Percentiles rank a stretch among this genome's conserved stretches.
Evolutionary conservation across 1,284 basidiomycete genomes (phyloP).

Genomic region (Laetiporus sulphureus): DNA sequence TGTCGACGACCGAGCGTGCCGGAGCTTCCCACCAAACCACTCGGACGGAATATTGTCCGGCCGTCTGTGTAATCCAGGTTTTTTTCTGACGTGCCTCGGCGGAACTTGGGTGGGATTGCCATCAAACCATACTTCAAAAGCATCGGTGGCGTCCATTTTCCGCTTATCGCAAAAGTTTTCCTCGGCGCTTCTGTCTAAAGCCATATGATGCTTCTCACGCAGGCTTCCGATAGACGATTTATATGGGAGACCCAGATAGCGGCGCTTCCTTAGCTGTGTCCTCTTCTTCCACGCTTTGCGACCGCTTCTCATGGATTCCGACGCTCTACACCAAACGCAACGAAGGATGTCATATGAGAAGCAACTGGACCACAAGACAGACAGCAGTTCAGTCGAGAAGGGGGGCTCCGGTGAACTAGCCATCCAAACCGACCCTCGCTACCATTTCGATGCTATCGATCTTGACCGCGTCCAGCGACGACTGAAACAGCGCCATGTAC

Average conservation of each 20-base stretch:
- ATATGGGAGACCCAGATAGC: neutral
- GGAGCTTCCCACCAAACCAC: too few relatives aligned
- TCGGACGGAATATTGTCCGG: too few relatives aligned
- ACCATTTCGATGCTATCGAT: slow-evolving; percentile 47
- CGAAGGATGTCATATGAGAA: slow-evolving; percentile 2
- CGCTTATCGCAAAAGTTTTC: too few relatives aligned
- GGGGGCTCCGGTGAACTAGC: slow-evolving; percentile 22
- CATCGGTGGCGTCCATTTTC: too few relatives aligned
- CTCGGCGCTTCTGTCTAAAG: too few relatives aligned
- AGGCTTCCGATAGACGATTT: too few relatives aligned
- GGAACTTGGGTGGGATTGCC: too few relatives aligned
- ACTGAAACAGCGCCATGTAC: slow-evolving; percentile 65
- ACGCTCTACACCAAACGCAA: neutral
- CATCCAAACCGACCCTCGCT: slow-evolving; percentile 18
- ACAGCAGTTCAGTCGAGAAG: slow-evolving; percentile 25
- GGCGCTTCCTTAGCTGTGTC: neutral
- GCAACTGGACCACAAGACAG: slow-evolving; percentile 12
- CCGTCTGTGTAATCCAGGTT: too few relatives aligned
- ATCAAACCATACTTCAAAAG: too few relatives aligned
- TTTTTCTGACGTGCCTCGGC: too few relatives aligned
- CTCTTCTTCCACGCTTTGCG: neutral
- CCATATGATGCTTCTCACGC: too few relatives aligned
- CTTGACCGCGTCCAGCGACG: slow-evolving; percentile 55
- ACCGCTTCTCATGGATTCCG: neutral
- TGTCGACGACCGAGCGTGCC: too few relatives aligned